Evolutionary conservation across 2,329 filamentous ascomycete species (phyloP).

Genomic region (Ceratocystis lukuohia): DNA sequence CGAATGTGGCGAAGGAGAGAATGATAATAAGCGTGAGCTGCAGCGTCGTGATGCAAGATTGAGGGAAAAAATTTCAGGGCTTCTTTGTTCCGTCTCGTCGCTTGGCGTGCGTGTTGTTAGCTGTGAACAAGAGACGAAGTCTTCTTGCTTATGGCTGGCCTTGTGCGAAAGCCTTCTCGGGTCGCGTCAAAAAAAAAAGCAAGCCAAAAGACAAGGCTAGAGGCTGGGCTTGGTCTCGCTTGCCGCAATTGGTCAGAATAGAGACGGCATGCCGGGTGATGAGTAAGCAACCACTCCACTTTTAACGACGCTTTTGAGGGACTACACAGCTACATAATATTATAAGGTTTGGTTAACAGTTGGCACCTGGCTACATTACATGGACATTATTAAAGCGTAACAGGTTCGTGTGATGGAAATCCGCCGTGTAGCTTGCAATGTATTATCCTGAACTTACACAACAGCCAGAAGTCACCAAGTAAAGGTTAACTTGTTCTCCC

Average conservation of each 20-base stretch:
- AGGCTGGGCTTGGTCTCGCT: no score
- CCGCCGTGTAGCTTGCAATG: not conserved
- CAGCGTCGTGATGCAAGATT: not conserved
- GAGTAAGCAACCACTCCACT: constrained; percentile 14
- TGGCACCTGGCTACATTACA: no score
- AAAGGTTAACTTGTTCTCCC: not conserved
- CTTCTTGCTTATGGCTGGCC: not conserved
- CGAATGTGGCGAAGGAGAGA: not conserved
- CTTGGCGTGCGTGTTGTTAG: not conserved
- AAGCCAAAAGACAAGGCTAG: no score
- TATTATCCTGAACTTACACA: not conserved
- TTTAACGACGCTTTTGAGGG: constrained; percentile 14
- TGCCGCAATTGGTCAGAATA: no score
- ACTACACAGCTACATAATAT: no score
- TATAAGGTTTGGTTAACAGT: no score
- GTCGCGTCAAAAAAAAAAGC: constrained; percentile 8
- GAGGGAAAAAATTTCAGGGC: not conserved
- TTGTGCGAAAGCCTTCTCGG: not conserved
- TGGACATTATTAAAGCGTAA: no score
- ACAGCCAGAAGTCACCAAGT: not conserved
- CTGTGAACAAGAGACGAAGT: not conserved
- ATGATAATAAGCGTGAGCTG: not conserved
- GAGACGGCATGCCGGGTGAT: not conserved
- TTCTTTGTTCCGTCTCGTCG: not conserved
- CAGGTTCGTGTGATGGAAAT: not conserved